A percentile compares a stretch with the other conserved stretches of the same genome.
These are phyloP conservation scores for Torulaspora franciscae DNA, from an alignment of 805 yeast species.

Conservation along the genomic window DNA sequence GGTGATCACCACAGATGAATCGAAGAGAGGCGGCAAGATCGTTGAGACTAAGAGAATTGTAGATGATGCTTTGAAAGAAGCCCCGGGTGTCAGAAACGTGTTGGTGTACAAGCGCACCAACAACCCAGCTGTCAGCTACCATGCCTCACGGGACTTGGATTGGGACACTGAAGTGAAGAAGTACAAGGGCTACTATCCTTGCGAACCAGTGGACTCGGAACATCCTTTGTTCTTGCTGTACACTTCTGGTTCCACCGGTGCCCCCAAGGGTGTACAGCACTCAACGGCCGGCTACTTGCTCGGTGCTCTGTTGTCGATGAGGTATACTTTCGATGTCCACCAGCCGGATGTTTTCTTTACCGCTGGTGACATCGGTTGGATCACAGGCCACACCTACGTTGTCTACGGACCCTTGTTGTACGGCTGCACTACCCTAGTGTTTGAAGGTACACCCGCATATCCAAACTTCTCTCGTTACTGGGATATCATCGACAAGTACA, in stretches of 20 bases:
- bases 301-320: slow-evolving; percentile 68
- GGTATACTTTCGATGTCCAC: slow-evolving; percentile 72
- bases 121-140: slow-evolving; percentile 42
- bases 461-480: slow-evolving; percentile 77
- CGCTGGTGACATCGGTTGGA: slow-evolving; percentile 91
- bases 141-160: slow-evolving; percentile 60
- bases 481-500: slow-evolving; percentile 67
- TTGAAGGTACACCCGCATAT: slow-evolving; percentile 85
- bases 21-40: slow-evolving; percentile 76
- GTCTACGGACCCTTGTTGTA: slow-evolving; percentile 73
- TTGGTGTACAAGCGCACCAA: slow-evolving; percentile 74
- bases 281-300: slow-evolving; percentile 74
- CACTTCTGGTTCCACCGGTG: slow-evolving; percentile 85
- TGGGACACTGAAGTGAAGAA: slow-evolving; percentile 69
- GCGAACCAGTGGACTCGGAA: slow-evolving; percentile 70
- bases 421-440: slow-evolving; percentile 76
- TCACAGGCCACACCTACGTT: slow-evolving; percentile 81
- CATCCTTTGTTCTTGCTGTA: slow-evolving; percentile 76
- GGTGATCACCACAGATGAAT: slow-evolving; percentile 77
- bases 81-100: slow-evolving; percentile 65
- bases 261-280: slow-evolving; percentile 84
- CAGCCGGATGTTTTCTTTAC: slow-evolving; percentile 71
- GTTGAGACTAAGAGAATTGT: slow-evolving; percentile 77
- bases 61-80: slow-evolving; percentile 66
- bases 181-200: slow-evolving; percentile 65